Evolutionary conservation across 1,284 basidiomycete genomes (phyloP), one percentile per base, ranked within the genome.

Genomic region (Ustilago nuda): DNA sequence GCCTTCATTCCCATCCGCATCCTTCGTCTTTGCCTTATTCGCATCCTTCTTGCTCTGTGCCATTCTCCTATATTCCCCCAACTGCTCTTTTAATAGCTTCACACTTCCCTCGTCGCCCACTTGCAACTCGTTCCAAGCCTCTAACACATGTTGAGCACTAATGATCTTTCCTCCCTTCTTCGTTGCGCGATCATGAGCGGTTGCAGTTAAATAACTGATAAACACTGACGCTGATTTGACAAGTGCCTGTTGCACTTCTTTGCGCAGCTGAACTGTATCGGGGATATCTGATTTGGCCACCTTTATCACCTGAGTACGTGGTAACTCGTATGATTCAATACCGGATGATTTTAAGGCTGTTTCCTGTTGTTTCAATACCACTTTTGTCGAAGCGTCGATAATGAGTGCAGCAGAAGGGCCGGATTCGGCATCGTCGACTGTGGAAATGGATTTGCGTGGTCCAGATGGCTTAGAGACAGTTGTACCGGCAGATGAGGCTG

Each of bases 161-260:
- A 96, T 92, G 72, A 91, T 92, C 85, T 95, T 96, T 85, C 93
- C 93, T 66, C 93, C 92, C 72, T 94, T 92, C 6, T 90, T 90
- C 17, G 89, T 87, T 0, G 94, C 93, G n/a, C 93, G 90, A 77
- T 95, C 94, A 80, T 95, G 94, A 0, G 94, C 92, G 3, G 93
- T 94, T 9, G 69, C 37, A 37, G 65, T 70, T 17, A 96, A 88
- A 80, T 94, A 95, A 86, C 92, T 94, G 79, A 97, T 94, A 85
- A 95, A 96, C 30, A 95, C 91, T 0, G 93, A 94, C 2, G 94
- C 93, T 27, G 92, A 91, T 82, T 94, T 94, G 23, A 93, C 88
- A 5, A 95, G 88, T 11, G 93, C 92, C 1, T 92, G 86, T 0
- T 94, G 90, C 0, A 92, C 92, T 72, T 96, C 94, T 79, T 94